phyloP scores from a whole-genome alignment of 2,329 filamentous ascomycete species.

The Stylonectria norvegica region DNA sequence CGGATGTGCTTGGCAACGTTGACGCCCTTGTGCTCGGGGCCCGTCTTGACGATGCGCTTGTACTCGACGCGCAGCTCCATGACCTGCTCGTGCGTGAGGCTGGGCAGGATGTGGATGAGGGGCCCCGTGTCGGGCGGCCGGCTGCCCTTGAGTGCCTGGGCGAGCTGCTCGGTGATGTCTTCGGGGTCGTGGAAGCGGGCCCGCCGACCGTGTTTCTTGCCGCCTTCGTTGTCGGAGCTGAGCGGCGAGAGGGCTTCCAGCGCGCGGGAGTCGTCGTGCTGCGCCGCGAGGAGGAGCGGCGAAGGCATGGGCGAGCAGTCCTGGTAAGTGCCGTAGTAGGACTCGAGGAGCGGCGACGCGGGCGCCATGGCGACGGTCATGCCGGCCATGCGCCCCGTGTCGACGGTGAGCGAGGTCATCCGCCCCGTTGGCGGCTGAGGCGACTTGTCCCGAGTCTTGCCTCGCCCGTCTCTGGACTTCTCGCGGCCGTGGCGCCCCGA shows the following conservation, averaged over 20 bases:
- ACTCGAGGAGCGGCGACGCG: constrained; percentile 80
- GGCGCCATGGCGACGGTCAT: constrained; percentile 58
- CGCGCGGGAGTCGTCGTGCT: constrained; percentile 44
- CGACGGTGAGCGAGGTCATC: constrained; percentile 53
- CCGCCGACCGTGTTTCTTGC: constrained; percentile 53
- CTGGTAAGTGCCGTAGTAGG: constrained; percentile 92
- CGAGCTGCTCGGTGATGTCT: constrained; percentile 72
- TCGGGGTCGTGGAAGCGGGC: constrained; percentile 81
- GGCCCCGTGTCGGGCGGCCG: constrained; percentile 64
- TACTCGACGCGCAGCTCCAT: constrained; percentile 84
- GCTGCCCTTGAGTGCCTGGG: constrained; percentile 68
- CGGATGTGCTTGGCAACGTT: constrained; percentile 86
- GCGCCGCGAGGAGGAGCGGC: constrained; percentile 58
- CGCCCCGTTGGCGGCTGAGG: constrained; percentile 47
- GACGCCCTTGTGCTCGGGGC: constrained; percentile 68
- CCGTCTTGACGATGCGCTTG: constrained; percentile 82
- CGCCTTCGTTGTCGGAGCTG: constrained; percentile 43
- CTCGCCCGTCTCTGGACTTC: constrained; percentile 17
- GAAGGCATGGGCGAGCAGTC: constrained; percentile 93
- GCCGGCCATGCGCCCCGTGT: constrained; percentile 39
- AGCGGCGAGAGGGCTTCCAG: constrained; percentile 53
- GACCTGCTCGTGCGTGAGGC: constrained; percentile 81
- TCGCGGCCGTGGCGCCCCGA: constrained; percentile 18
- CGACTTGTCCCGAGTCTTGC: constrained; percentile 37
- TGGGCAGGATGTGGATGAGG: constrained; percentile 79